Conservation (phyloP, 2,329 filamentous ascomycete genomes). For the Pseudomassariella vexata region DNA sequence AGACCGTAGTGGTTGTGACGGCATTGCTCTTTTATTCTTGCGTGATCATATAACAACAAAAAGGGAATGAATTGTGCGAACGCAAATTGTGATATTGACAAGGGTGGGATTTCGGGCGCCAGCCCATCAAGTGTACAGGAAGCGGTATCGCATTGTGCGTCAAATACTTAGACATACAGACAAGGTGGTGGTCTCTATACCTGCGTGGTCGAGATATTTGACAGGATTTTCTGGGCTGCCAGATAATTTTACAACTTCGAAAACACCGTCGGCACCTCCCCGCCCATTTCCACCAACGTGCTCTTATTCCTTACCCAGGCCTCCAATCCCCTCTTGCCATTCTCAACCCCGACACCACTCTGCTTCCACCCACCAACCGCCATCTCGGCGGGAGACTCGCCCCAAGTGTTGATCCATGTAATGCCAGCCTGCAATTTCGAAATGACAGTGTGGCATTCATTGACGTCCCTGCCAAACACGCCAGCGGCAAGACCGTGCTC, state of each 20-base stretch:
- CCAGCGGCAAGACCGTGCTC: constrained; percentile 76
- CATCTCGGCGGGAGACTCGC: constrained; percentile 90
- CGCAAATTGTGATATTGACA: too few species aligned
- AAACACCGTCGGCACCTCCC: constrained; percentile 66
- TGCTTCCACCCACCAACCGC: constrained; percentile 88
- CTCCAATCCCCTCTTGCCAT: constrained; percentile 71
- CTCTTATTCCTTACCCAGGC: constrained; percentile 86
- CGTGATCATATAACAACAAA: too few species aligned
- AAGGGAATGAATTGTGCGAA: too few species aligned
- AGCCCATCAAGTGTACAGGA: too few species aligned
- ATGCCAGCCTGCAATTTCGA: constrained; percentile 74
- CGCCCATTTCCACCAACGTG: constrained; percentile 77
- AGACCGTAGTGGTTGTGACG: too few species aligned
- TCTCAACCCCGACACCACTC: constrained; percentile 83
- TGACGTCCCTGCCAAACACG: constrained; percentile 73
- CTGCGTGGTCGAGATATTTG: too few species aligned
- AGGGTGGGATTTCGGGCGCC: too few species aligned
- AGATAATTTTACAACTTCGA: constrained; percentile 52
- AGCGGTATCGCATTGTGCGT: too few species aligned
- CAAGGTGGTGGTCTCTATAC: too few species aligned
- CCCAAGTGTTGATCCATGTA: constrained; percentile 91
- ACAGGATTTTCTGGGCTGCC: too few species aligned
- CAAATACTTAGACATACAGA: too few species aligned
- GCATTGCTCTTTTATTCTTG: too few species aligned
- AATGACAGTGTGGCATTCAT: constrained; percentile 66